phyloP scores from a whole-genome alignment of 371 early-diverging fungal genomes.

The Mortierella sp. region DNA sequence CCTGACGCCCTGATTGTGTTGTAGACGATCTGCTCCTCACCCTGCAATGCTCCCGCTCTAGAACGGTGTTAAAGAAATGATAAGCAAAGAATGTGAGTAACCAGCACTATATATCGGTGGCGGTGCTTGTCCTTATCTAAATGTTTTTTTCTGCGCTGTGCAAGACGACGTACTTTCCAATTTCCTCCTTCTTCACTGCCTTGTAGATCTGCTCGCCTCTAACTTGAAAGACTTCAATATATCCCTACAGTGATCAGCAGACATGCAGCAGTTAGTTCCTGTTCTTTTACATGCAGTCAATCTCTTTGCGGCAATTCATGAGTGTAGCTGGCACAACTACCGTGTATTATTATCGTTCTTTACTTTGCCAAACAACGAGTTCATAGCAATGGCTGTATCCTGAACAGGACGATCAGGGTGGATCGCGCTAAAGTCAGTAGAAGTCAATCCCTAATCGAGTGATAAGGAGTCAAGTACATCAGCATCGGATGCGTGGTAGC shows the following conservation, averaged over 20 bases:
- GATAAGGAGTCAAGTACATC: background rate
- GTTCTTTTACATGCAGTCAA: background rate
- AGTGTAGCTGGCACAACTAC: slow-evolving; percentile 30
- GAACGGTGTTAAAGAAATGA: background rate
- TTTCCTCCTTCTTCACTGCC: slow-evolving; percentile 62
- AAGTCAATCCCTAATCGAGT: slow-evolving; percentile 33
- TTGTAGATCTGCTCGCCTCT: slow-evolving; percentile 60
- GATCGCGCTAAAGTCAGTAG: slow-evolving; percentile 24
- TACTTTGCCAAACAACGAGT: slow-evolving; percentile 67
- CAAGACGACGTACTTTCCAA: slow-evolving; percentile 54
- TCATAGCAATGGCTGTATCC: slow-evolving; percentile 65
- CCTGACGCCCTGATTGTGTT: slow-evolving; percentile 85
- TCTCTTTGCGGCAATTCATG: slow-evolving; percentile 24
- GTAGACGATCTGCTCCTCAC: slow-evolving; percentile 78
- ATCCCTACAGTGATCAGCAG: slow-evolving; percentile 23
- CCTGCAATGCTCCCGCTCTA: slow-evolving; percentile 57
- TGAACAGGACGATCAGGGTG: slow-evolving; percentile 59
- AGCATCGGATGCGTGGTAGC: background rate
- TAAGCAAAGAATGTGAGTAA: too few species aligned
- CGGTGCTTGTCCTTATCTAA: background rate
- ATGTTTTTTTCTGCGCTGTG: background rate
- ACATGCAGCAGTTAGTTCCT: background rate
- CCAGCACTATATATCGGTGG: too few species aligned
- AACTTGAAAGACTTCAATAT: slow-evolving; percentile 59
- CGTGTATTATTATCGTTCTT: background rate